These are phyloP conservation scores for Olyra latifolia DNA, from an alignment of 176 grass and related monocot genomes.

Conservation along the genomic window DNA sequence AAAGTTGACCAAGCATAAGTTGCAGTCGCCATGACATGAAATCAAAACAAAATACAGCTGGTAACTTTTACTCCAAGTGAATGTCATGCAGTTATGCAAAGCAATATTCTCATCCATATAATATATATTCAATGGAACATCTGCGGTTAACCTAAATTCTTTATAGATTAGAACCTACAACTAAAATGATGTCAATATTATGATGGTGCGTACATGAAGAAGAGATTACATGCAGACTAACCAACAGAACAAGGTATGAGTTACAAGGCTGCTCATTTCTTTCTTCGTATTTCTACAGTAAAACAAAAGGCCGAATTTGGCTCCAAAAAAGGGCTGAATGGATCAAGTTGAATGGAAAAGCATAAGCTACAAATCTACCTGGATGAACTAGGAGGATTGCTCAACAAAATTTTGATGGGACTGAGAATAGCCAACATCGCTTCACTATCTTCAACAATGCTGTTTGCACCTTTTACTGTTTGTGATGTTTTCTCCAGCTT, in stretches of 20 bases:
- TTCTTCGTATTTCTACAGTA: not conserved
- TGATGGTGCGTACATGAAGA: not conserved
- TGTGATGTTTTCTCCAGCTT: constrained; percentile 87
- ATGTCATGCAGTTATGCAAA: not conserved
- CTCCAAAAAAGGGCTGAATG: not conserved
- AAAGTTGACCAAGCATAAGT: constrained; percentile 26
- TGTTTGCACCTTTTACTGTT: constrained; percentile 75
- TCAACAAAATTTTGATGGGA: constrained; percentile 72
- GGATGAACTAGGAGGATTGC: constrained; percentile 51
- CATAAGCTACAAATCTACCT: constrained; percentile 43
- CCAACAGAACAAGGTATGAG: constrained; percentile 2
- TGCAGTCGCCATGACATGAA: constrained; percentile 3
- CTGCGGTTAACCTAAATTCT: not conserved
- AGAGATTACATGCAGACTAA: not conserved
- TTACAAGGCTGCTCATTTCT: not conserved
- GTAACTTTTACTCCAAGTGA: constrained; percentile 2
- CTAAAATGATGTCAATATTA: constrained; percentile 18
- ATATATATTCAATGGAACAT: not conserved
- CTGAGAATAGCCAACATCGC: constrained; percentile 57
- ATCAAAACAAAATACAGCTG: constrained; percentile 18
- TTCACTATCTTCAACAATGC: constrained; percentile 71
- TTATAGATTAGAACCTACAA: constrained; percentile 11
- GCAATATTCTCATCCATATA: not conserved
- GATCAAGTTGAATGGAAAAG: constrained; percentile 3
- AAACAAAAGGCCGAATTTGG: not conserved